Base-by-base conservation (phyloP, 805 yeast genomes). In the Ogataea trehaloabstinens region DNA sequence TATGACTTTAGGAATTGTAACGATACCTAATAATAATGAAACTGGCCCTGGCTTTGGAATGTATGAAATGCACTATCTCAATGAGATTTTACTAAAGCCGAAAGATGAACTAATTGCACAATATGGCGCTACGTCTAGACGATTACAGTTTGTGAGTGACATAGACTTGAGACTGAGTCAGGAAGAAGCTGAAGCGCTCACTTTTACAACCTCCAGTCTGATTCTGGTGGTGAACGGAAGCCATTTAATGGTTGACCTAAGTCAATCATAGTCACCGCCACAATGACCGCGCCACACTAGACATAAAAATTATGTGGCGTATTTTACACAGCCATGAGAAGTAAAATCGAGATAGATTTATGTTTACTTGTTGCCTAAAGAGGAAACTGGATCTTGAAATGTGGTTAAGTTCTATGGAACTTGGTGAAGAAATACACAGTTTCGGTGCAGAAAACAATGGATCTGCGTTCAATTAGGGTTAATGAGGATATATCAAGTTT, bases 41-140 rank as follows among this genome's bases (percentile, higher is more conserved):
- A 24, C n/a, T 17, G 36, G 30, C 33, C 36, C 31, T n/a, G 37
- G 37, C 1, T 56, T 54, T 30, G 60, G 58, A 4, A 52, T 52
- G 52, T 53, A 49, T 37, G 62, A 57, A 35, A 40, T 52, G 7
- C 41, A 40, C 24, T 57, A 52, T 33, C 19, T 57, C 24, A 56
- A 53, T 35, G 46, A 57, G 25, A 53, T 53, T 20, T 33, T 55
- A 6, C 34, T 55, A 25, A 48, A 36, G 31, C 48, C 56, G 5
- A 55, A 53, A 31, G 31, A 40, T 1, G 43, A 48, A 24, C 42
- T 55, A 7, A 8, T 53, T 2, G 41, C 40, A 5, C 41, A 35
- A 28, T 54, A 46, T 27, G 57, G 57, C 11, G 33, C 34, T 15
- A 38, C 40, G 13, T 29, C 35, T 3, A 39, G 40, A 5, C 29